Evolutionary conservation across 345 rosid species (phyloP), one percentile per base, ranked within the genome.

Genomic region (Geranium brycei): DNA sequence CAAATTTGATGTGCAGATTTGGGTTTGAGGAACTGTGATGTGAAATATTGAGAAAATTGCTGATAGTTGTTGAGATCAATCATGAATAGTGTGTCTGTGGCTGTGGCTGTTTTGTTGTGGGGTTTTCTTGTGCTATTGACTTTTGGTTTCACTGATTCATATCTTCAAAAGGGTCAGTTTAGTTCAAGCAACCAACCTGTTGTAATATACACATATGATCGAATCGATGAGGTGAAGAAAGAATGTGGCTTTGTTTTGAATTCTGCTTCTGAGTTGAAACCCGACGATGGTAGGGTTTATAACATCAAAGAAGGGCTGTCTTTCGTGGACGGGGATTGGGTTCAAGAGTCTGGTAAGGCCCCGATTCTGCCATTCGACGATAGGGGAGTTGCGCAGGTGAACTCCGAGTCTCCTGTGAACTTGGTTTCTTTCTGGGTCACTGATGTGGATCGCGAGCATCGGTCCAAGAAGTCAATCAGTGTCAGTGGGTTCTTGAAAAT

Each of bases 291-390:
- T 67, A 73, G 74, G 58, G 58, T 76, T 58, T 77, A 71, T 75
- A 59, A 75, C 4, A 76, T 85, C 60, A 83, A 71, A 73, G 83
- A 80, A 32, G 81, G 68, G 16, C 72, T 86, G 51, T 35, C 19
- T 64, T 81, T 91, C 32, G 68, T 66, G 30, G 69, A 83, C 77
- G 96, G 97, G 60, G 91, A 88, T 75, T 91, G 97, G 97, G 41
- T 23, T 14, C 90, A 91, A 73, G 86, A 76, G 28, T 51, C 58
- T 0, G 88, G 84, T 18, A 70, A 75, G 66, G 75, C 88, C 68
- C 96, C 96, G 18, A 76, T 88, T 58, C 62, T 91, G 71, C 97
- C 97, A 0, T 86, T 82, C 71, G 78, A 83, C 69, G 79, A 83
- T 57, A 66, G 72, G 11, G 73, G 66, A 2, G 58, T 66, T 19